phyloP scores from a whole-genome alignment of 306 rosid species.

The Trichosanthes truncata region DNA sequence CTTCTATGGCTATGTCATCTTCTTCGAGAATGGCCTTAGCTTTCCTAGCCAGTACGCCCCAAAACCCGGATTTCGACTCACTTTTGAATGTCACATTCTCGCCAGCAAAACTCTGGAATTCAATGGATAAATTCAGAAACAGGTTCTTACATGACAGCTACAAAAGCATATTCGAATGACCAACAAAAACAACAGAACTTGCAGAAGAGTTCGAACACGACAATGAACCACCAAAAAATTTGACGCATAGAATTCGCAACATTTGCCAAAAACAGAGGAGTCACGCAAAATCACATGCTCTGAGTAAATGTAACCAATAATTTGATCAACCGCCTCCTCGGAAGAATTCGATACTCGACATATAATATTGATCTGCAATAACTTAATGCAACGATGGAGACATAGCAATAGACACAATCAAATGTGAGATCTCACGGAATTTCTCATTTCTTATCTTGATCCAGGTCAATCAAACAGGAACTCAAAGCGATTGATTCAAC shows the following conservation, averaged over 20 bases:
- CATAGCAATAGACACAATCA: background rate
- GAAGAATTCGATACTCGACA: background rate
- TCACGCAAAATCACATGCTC: background rate
- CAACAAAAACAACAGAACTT: background rate
- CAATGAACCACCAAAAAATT: background rate
- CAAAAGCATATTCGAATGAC: background rate
- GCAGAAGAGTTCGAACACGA: background rate
- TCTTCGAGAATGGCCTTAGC: conserved; percentile 89
- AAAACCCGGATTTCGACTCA: conserved; percentile 56
- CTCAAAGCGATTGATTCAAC: background rate
- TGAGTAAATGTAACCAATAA: background rate
- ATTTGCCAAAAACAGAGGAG: background rate
- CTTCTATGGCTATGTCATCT: conserved; percentile 25
- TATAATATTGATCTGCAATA: background rate
- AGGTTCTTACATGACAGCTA: background rate
- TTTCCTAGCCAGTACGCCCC: conserved; percentile 81
- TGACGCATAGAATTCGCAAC: background rate
- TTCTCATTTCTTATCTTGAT: background rate
- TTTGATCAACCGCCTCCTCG: background rate
- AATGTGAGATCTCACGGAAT: conserved; percentile 1
- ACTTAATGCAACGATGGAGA: background rate
- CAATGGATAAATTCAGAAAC: background rate
- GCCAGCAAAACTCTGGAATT: conserved; percentile 51
- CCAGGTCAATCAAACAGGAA: background rate
- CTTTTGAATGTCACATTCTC: conserved; percentile 18